Conservation (phyloP, 139 green algal species). For the Coccomyxa sp. region DNA sequence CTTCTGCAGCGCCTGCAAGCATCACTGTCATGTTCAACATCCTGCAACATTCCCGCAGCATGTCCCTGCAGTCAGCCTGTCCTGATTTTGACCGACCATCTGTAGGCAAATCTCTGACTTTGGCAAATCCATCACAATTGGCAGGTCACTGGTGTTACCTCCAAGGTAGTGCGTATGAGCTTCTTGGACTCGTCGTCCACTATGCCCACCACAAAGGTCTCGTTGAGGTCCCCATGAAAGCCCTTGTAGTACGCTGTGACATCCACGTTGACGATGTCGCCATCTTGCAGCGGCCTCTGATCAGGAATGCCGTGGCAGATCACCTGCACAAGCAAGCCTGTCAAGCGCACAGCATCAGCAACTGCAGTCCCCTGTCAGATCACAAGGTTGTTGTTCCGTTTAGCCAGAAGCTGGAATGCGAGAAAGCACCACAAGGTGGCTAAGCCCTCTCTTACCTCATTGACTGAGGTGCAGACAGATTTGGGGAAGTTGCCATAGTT, state of each 20-base stretch:
- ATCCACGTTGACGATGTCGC: slow-evolving; percentile 98
- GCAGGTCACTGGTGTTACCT: slow-evolving; percentile 25
- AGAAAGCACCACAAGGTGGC: too few species aligned
- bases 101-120: not conserved
- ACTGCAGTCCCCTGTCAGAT: not conserved
- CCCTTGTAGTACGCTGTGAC: slow-evolving; percentile 85
- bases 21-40: not conserved
- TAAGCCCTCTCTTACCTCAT: slow-evolving; percentile 82
- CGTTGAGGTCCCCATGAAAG: slow-evolving; percentile 95
- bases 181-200: slow-evolving; percentile 69
- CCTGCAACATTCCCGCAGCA: too few species aligned
- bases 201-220: slow-evolving; percentile 87
- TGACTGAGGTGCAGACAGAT: slow-evolving; percentile 93
- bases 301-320: slow-evolving; percentile 99
- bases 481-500: slow-evolving; percentile 98
- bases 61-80: not conserved
- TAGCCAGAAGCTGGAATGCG: too few species aligned
- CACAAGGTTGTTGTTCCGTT: not conserved
- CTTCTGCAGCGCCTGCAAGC: slow-evolving; percentile 68
- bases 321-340: slow-evolving; percentile 45
- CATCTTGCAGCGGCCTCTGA: slow-evolving; percentile 75
- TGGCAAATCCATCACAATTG: not conserved
- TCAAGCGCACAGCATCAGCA: slow-evolving; percentile 3
- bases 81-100: not conserved
- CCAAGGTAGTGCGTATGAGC: slow-evolving; percentile 69